A percentile compares a stretch with the other conserved stretches of the same genome.
Evolutionary conservation across 1,139 yeast genomes (phyloP).

Genomic region (Magnusiomyces ingens): DNA sequence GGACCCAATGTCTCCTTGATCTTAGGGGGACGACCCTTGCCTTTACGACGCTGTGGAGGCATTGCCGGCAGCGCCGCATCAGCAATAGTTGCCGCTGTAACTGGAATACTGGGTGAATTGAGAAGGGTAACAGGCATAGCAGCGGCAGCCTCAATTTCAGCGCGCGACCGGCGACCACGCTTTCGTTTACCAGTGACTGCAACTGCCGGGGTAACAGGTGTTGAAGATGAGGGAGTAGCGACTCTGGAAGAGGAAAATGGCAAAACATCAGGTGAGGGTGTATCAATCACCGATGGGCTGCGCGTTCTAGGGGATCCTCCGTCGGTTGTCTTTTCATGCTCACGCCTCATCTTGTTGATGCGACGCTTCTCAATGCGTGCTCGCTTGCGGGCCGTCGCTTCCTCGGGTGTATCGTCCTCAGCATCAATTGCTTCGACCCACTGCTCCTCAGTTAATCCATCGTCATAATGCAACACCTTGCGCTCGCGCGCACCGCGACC

Average conservation of each 20-base stretch:
- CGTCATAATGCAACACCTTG: slow-evolving; percentile 77
- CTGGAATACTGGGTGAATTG: not conserved
- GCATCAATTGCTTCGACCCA: slow-evolving; percentile 71
- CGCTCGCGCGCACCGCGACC: slow-evolving; percentile 75
- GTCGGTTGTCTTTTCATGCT: not conserved
- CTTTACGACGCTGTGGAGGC: slow-evolving; percentile 26
- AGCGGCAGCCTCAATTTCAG: slow-evolving; percentile 23
- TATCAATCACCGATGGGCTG: slow-evolving; percentile 8
- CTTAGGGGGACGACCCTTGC: slow-evolving; percentile 37
- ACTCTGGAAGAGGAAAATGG: too few relatives aligned
- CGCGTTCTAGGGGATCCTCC: slow-evolving; percentile 12
- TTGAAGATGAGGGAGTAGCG: not conserved
- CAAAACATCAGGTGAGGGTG: slow-evolving; percentile 9
- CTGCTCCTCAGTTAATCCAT: slow-evolving; percentile 91
- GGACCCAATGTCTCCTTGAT: slow-evolving; percentile 39
- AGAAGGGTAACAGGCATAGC: slow-evolving; percentile 8
- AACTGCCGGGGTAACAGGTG: slow-evolving; percentile 10
- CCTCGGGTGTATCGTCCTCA: slow-evolving; percentile 64
- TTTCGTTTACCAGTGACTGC: slow-evolving; percentile 17
- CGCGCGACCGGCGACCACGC: slow-evolving; percentile 19
- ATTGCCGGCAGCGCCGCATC: slow-evolving; percentile 13
- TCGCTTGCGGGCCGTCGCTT: slow-evolving; percentile 60
- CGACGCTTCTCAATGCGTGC: slow-evolving; percentile 34
- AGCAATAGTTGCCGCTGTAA: slow-evolving; percentile 11
- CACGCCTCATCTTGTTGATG: slow-evolving; percentile 3